Evolutionary conservation across 2,329 filamentous ascomycete species (phyloP).

Genomic region (Xenoacremonium recifei): DNA sequence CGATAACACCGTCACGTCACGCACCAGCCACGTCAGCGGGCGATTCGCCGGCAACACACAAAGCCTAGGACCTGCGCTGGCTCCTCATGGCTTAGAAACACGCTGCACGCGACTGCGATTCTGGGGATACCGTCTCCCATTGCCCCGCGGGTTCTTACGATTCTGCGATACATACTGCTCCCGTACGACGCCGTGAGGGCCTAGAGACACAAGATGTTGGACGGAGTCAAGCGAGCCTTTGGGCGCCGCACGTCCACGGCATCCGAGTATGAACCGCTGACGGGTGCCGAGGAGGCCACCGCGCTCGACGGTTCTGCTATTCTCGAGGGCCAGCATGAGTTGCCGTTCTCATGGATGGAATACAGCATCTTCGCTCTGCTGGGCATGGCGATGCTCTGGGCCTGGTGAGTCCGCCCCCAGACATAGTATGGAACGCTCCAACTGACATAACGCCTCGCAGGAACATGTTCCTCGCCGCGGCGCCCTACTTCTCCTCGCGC

Average conservation of each 20-base stretch:
- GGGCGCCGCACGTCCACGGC: constrained; percentile 18
- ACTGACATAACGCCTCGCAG: constrained; percentile 40
- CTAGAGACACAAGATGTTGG: constrained; percentile 17
- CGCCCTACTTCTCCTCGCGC: constrained; percentile 86
- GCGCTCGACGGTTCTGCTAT: constrained; percentile 24
- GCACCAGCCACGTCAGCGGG: not conserved
- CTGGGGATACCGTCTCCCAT: not conserved
- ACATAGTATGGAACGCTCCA: not conserved
- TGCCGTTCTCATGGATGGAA: constrained; percentile 78
- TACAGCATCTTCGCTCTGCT: constrained; percentile 83
- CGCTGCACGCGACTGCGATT: not conserved
- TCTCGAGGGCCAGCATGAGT: constrained; percentile 35
- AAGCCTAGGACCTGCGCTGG: too few relatives aligned
- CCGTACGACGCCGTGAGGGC: not conserved
- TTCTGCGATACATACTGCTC: not conserved
- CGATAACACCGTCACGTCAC: not conserved
- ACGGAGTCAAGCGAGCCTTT: constrained; percentile 25
- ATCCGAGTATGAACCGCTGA: constrained; percentile 34
- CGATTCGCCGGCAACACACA: not conserved
- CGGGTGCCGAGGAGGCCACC: constrained; percentile 24
- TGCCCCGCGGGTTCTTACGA: too few relatives aligned
- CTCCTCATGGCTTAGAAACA: not conserved
- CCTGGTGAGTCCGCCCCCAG: constrained; percentile 63
- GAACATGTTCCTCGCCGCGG: constrained; percentile 98
- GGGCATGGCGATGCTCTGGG: constrained; percentile 95